Evolutionary conservation across 2,329 filamentous ascomycete species (phyloP).

Genomic region (Cyphellophora attinorum): DNA sequence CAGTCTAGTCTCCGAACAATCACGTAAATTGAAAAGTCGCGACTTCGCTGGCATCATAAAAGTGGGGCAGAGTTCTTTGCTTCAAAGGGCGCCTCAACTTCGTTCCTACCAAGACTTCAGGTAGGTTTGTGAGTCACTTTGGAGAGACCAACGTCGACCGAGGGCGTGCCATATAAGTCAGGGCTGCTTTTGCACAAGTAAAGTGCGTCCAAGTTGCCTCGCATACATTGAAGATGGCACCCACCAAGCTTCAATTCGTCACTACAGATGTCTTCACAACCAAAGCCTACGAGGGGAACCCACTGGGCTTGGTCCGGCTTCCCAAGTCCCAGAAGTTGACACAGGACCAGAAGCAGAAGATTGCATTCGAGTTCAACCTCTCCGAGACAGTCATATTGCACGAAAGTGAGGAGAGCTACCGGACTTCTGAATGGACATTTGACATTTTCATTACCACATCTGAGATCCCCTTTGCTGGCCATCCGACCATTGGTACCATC

Average conservation of each 20-base stretch:
- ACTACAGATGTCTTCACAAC: slow-evolving; percentile 36
- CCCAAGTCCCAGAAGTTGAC: slow-evolving; percentile 24
- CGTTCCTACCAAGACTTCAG: too few relatives aligned
- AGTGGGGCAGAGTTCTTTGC: too few relatives aligned
- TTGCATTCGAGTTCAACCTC: slow-evolving; percentile 49
- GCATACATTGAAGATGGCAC: too few relatives aligned
- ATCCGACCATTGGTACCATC: slow-evolving; percentile 48
- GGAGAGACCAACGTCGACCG: too few relatives aligned
- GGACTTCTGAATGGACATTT: slow-evolving; percentile 20
- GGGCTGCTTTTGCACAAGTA: too few relatives aligned
- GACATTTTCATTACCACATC: slow-evolving; percentile 44
- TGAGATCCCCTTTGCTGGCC: slow-evolving; percentile 50
- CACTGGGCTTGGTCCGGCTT: slow-evolving; percentile 45
- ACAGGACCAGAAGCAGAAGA: slow-evolving; percentile 42
- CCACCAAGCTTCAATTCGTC: slow-evolving; percentile 18
- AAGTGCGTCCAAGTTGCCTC: too few relatives aligned
- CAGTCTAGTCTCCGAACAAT: too few relatives aligned
- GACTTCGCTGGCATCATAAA: too few relatives aligned
- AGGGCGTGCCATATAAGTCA: too few relatives aligned
- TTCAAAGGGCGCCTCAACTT: too few relatives aligned
- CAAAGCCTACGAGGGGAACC: slow-evolving; percentile 39
- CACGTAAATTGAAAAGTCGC: too few relatives aligned
- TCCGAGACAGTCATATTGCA: slow-evolving; percentile 50
- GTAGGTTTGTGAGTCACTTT: too few relatives aligned
- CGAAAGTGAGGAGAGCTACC: slow-evolving; percentile 24